phyloP scores from a whole-genome alignment of 2,329 filamentous ascomycete species.

The Tolypocladium ovalisporum region DNA sequence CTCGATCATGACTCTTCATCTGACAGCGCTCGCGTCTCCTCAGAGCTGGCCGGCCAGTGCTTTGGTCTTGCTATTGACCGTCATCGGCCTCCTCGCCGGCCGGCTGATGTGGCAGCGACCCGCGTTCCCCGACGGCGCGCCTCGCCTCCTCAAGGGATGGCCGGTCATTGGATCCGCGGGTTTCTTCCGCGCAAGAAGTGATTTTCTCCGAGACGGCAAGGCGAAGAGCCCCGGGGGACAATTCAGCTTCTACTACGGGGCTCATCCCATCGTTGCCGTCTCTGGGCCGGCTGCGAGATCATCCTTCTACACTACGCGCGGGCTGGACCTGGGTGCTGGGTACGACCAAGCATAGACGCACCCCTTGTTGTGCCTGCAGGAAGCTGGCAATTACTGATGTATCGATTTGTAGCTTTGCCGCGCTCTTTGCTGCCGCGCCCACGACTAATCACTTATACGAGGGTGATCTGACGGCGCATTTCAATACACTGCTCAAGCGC shows the following conservation, averaged over 20 bases:
- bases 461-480: constrained; percentile 11
- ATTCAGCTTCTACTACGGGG: constrained; percentile 37
- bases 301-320: constrained; percentile 32
- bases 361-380: not conserved
- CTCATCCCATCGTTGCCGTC: constrained; percentile 31
- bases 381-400: not conserved
- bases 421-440: constrained; percentile 19
- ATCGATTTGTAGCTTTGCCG: constrained; percentile 11
- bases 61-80: constrained; percentile 3
- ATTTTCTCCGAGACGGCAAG: constrained; percentile 27
- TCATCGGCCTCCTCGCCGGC: not conserved
- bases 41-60: constrained; percentile 4
- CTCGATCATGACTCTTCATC: not conserved
- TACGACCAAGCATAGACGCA: constrained; percentile 11
- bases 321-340: constrained; percentile 31
- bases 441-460: constrained; percentile 9
- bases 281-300: constrained; percentile 29
- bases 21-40: constrained; percentile 2
- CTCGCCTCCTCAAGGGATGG: constrained; percentile 13
- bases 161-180: constrained; percentile 31
- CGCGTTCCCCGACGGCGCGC: constrained; percentile 12
- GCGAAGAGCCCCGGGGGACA: constrained; percentile 24
- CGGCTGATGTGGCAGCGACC: constrained; percentile 6
- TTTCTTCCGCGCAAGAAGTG: constrained; percentile 35
- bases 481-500: constrained; percentile 18